Evolutionary conservation across 2,329 filamentous ascomycete genomes (phyloP).

Genomic region (Penicillium vulpinum): DNA sequence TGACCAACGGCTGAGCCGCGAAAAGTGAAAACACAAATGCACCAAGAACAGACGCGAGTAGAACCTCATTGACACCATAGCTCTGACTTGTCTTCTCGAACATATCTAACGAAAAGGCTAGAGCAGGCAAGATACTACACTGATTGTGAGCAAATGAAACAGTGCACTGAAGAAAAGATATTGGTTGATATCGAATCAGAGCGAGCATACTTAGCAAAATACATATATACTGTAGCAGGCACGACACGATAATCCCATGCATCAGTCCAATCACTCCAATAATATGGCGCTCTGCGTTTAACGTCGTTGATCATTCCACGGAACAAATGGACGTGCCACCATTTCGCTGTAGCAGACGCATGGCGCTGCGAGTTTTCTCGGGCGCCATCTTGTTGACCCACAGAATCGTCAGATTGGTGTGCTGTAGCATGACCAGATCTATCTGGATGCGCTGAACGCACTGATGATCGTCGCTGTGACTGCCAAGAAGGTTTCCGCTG

Average conservation of each 20-base stretch:
- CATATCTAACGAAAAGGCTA: conserved; percentile 92
- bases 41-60: conserved; percentile 81
- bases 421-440: conserved; percentile 12
- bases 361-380: conserved; percentile 11
- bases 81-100: conserved; percentile 81
- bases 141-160: conserved; percentile 11
- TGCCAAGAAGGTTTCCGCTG: conserved; percentile 32
- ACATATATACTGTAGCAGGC: conserved; percentile 88
- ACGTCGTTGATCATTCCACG: conserved; percentile 79
- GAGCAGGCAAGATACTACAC: conserved; percentile 74
- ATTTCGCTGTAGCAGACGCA: conserved; percentile 39
- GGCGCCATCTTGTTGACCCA: conserved; percentile 3
- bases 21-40: conserved; percentile 77
- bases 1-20: conserved; percentile 81
- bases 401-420: conserved; percentile 11
- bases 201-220: conserved; percentile 77
- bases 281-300: conserved; percentile 71
- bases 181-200: not conserved
- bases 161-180: not conserved
- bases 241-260: conserved; percentile 89
- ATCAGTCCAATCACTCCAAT: conserved; percentile 79
- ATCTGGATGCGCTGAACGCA: conserved; percentile 22
- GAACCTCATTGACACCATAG: conserved; percentile 87
- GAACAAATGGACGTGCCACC: conserved; percentile 76
- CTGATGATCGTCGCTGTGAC: conserved; percentile 22